Conservation (phyloP, 2,329 filamentous ascomycete species). For the Myriosclerotinia curreyana region DNA sequence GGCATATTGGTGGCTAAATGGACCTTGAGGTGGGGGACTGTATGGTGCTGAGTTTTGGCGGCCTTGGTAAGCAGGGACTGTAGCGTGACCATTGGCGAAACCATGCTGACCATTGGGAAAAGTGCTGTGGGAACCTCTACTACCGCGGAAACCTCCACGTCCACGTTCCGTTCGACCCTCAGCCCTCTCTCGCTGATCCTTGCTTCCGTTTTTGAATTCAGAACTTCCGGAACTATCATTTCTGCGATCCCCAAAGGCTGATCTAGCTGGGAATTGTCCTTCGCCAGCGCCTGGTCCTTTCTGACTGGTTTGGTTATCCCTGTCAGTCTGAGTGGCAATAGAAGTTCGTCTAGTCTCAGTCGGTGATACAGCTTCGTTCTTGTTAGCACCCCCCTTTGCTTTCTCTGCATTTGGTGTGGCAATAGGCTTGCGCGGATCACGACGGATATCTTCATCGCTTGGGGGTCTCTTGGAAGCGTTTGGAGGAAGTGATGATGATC, state of each 20-base stretch:
- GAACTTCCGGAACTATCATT: conserved; percentile 33
- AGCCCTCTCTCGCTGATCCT: conserved; percentile 39
- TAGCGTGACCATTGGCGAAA: conserved; percentile 43
- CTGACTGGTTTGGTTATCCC: conserved; percentile 27
- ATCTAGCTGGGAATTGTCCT: conserved; percentile 30
- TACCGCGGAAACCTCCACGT: conserved; percentile 47
- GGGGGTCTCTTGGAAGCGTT: conserved; percentile 31
- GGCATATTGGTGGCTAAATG: conserved; percentile 38
- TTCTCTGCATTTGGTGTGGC: conserved; percentile 32
- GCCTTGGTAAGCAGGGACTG: conserved; percentile 33
- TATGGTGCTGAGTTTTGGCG: conserved; percentile 37
- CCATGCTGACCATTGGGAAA: conserved; percentile 40
- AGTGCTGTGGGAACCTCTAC: conserved; percentile 43
- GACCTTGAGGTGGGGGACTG: conserved; percentile 42
- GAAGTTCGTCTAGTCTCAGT: conserved; percentile 39
- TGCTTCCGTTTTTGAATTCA: conserved; percentile 31
- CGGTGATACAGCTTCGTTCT: conserved; percentile 29
- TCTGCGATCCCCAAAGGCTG: conserved; percentile 33
- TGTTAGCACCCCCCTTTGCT: conserved; percentile 28
- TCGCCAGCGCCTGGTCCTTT: conserved; percentile 31
- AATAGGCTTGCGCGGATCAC: conserved; percentile 34
- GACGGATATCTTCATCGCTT: conserved; percentile 29
- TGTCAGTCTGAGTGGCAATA: conserved; percentile 38
- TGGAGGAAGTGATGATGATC: conserved; percentile 38
- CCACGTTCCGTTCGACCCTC: conserved; percentile 43